Percentiles rank a stretch among this genome's conserved stretches.
Conservation (phyloP, 345 rosid genomes). For the Salix viminalis region DNA sequence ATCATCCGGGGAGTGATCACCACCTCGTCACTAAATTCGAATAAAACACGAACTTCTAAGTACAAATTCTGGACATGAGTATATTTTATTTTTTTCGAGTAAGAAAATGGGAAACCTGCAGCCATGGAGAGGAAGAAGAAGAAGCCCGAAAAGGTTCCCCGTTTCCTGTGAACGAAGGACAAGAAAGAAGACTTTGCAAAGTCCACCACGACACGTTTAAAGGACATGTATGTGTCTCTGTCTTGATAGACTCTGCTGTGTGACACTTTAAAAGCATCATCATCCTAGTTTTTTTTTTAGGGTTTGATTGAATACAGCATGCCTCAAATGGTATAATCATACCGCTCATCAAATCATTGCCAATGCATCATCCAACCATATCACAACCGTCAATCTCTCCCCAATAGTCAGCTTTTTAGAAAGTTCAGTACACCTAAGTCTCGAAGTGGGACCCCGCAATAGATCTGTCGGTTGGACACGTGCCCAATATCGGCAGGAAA, state of each 20-base stretch:
- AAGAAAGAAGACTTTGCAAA: slow-evolving; percentile 1
- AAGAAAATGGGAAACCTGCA: neutral
- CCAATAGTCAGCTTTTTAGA: slow-evolving; percentile 2
- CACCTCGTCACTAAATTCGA: neutral
- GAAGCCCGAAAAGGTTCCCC: neutral
- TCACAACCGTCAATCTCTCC: slow-evolving; percentile 9
- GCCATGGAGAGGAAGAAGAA: no score
- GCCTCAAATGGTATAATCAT: slow-evolving; percentile 23
- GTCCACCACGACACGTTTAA: slow-evolving; percentile 44
- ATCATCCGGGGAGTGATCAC: neutral
- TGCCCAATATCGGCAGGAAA: slow-evolving; percentile 26
- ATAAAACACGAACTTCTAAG: neutral
- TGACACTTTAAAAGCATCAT: slow-evolving; percentile 24
- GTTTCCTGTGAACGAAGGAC: neutral
- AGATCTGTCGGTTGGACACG: slow-evolving; percentile 38
- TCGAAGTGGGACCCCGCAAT: slow-evolving; percentile 9
- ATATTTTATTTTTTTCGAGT: neutral
- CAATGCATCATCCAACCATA: slow-evolving; percentile 4
- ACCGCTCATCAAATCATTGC: slow-evolving; percentile 28
- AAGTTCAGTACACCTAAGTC: neutral
- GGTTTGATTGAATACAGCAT: slow-evolving; percentile 26
- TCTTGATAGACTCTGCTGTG: neutral
- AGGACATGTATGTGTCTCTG: neutral
- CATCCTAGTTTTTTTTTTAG: slow-evolving; percentile 1
- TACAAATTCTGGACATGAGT: neutral